Evolutionary conservation across 116 monocot genomes (phyloP), one percentile per base, ranked within the genome.

Genomic region (Posidonia oceanica): DNA sequence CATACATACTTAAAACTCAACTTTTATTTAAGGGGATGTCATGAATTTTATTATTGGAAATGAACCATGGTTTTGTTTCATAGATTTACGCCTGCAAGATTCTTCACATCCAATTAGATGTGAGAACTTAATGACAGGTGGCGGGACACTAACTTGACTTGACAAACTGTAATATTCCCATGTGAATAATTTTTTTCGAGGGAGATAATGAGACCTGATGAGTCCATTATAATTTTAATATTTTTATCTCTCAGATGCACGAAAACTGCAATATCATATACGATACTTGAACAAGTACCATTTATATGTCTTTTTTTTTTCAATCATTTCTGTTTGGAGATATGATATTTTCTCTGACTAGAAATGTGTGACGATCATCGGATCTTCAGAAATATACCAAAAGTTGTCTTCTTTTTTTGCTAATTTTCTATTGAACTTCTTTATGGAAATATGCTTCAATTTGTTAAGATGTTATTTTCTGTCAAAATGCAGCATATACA

Each of bases 401-500:
- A 57, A 14, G 13, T 17, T 4, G 4, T 17, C 16, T 5, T 5
- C 23, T 39, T 1, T 39, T 36, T 20, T 70, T 3, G 14, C 23
- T 36, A 22, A 57, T 44, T n/a, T n/a, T 70, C 14, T 44, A 66
- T 0, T 17, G 12, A 52, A 14, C n/a, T 5, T 69, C 20, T 53
- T 1, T 29, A 1, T 29, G 29, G 29, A 29, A 29, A 29, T 29
- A 29, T 29, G 29, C 29, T 29, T 55, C 23, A 10, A 36, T 16
- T 15, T 40, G 3, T 12, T 64, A 40, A 39, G 16, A 64, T 36
- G 7, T 16, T 29, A 23, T 40, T 64, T 37, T 40, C 51, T 16
- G 29, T n/a, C 59, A 14, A 18, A 61, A 60, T 80, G 74, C 80
- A 83, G 86, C 77, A 77, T 72, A 61, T 76, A 76, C 73, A 72